These are phyloP conservation scores for Colletotrichum sp. DNA, from an alignment of 2,329 filamentous ascomycete species.

Conservation along the genomic window DNA sequence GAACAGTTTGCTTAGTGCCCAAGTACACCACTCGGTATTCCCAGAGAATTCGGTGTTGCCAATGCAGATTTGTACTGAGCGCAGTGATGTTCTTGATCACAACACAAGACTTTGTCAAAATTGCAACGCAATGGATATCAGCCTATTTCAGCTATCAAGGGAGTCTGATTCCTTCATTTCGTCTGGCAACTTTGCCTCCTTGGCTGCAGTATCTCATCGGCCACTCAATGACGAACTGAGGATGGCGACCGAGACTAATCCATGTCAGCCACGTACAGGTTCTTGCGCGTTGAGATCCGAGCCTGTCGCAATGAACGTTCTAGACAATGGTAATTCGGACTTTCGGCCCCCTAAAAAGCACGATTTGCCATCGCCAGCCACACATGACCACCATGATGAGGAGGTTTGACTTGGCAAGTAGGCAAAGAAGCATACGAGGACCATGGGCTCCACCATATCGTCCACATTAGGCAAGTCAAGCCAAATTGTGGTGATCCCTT, in stretches of 20 bases:
- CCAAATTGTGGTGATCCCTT: not conserved
- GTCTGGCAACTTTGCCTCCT: not conserved
- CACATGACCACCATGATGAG: not conserved
- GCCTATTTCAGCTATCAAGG: not conserved
- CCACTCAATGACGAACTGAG: not conserved
- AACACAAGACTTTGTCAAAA: not conserved
- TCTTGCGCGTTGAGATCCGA: not conserved
- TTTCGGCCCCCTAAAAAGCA: not conserved
- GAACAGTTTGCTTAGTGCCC: too few species aligned
- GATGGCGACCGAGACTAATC: not conserved
- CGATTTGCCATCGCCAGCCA: not conserved
- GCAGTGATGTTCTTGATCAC: not conserved
- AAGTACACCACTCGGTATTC: not conserved
- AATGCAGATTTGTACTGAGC: not conserved
- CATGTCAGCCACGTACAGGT: not conserved
- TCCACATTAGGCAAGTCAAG: not conserved
- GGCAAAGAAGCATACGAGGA: not conserved
- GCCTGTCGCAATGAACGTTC: not conserved
- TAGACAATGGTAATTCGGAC: not conserved
- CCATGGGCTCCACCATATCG: not conserved
- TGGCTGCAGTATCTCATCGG: not conserved
- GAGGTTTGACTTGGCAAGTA: not conserved
- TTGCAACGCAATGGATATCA: not conserved
- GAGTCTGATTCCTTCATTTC: not conserved
- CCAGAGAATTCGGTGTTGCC: rapidly evolving